Evolutionary conservation across 1,284 basidiomycete genomes (phyloP), one percentile per base, ranked within the genome.

Genomic region (Austroboletus novae-zelandiae): DNA sequence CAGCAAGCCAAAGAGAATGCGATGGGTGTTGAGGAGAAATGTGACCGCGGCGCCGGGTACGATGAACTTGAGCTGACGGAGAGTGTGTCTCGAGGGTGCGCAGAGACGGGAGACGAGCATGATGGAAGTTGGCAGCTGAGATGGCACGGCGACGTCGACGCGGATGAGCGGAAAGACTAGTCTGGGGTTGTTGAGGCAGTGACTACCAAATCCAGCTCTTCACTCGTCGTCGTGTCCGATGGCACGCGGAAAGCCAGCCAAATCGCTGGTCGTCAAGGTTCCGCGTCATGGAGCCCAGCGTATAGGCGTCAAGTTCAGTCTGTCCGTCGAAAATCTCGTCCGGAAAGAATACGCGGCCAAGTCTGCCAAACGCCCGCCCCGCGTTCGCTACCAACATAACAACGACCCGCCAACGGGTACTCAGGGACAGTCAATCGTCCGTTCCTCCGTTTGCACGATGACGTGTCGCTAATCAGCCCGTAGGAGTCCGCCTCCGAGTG

Each of bases 401-500:
- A 72, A 76, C n/a, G 84, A 87, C 48, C 70, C 75, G 3, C 64
- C 73, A 5, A 68, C 54, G 9, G 61, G 72, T 47, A 62, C 70
- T 41, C 66, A 87, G 30, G 74, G 75, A 10, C 77, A 80, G 47
- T 83, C 84, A 29, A 78, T 86, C 54, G 86, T 88, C 55, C 47
- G 79, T 77, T 23, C 31, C 9, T 36, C 30, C 18, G 17, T 9
- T 11, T 15, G 32, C 7, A 13, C 14, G 5, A 17, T n/a, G 6
- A 8, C 31, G 41, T 43, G 41, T 13, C 18, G 37, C 49, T 55
- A 37, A 57, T 51, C 9, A 9, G 17, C 34, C 9, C 29, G 20
- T 48, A 89, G 88, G 87, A 90, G 63, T 83, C 79, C 61, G 86
- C 89, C 14, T 89, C 87, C 4, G 86, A 90, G 57, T 91, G 89